phyloP scores from a whole-genome alignment of 805 yeast species.

The Candida odintsovae region DNA sequence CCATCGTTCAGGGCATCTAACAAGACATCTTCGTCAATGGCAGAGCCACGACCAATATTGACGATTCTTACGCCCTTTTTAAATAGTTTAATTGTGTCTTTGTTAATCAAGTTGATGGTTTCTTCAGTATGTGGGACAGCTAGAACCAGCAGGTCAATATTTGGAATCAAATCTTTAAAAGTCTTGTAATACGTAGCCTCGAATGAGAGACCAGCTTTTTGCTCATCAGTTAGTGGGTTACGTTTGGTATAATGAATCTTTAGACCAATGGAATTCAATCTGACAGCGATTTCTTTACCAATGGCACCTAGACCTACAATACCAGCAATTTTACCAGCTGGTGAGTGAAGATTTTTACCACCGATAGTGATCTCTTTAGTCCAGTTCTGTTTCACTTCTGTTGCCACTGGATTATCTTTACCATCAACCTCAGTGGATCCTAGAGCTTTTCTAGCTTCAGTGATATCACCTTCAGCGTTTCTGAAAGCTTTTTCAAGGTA shows the following conservation, averaged over 20 bases:
- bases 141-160: constrained; percentile 51
- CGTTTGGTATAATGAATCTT: constrained; percentile 56
- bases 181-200: constrained; percentile 37
- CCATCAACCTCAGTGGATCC: constrained; percentile 27
- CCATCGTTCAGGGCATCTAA: constrained; percentile 54
- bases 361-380: constrained; percentile 41
- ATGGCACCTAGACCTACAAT: constrained; percentile 73
- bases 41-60: constrained; percentile 69
- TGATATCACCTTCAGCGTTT: constrained; percentile 33
- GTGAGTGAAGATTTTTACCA: constrained; percentile 40
- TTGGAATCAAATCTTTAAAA: constrained; percentile 37
- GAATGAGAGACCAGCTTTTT: constrained; percentile 36
- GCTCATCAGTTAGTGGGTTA: constrained; percentile 31
- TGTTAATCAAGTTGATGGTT: constrained; percentile 50
- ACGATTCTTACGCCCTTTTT: constrained; percentile 54
- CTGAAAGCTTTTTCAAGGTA: constrained; percentile 38
- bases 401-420: constrained; percentile 24
- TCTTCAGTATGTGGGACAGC: constrained; percentile 60
- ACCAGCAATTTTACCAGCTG: constrained; percentile 50
- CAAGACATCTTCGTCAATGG: constrained; percentile 59
- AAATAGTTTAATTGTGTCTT: constrained; percentile 37
- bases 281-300: constrained; percentile 55
- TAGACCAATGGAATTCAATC: constrained; percentile 57
- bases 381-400: constrained; percentile 32
- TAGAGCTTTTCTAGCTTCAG: constrained; percentile 34